Evolutionary conservation across 192 early-diverging fungal genomes (phyloP), one percentile per base, ranked within the genome.

Genomic region (Cetraspora pellucida): DNA sequence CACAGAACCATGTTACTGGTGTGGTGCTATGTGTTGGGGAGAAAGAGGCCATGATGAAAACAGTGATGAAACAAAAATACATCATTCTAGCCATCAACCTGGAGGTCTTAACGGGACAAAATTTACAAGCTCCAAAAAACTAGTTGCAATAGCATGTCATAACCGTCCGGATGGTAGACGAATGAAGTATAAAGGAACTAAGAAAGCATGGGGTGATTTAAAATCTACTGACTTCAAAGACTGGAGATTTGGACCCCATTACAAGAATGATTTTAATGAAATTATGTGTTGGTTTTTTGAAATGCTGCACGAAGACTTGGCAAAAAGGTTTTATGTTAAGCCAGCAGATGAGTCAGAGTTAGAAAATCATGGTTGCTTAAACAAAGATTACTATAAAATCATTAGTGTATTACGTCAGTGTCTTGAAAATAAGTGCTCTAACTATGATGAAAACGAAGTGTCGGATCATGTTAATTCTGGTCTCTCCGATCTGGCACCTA

Each of bases 261-360:
- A n/a, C 46, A 54, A 28, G 14, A 54, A 10, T 13, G 46, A 72
- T 27, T 54, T 72, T 45, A 72, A 72, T 52, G 49, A 30, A 19
- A 27, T 72, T n/a, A 72, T 72, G 71, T 54, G 71, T 45, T 72
- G 71, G 71, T 72, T 72, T 45, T 72, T 72, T 19, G 50, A 57
- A 37, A 72, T 17, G 57, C 55, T 72, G 49, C 45, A 72, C 13
- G 0, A 49, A 54, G 27, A 54, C 14, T 7, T 72, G 25, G 71
- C 71, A 45, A 14, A 25, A 5, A 10, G 7, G 2, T 52, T 0
- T 3, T 46, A n/a, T 10, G n/a, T n/a, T n/a, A n/a, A n/a, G 1
- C 68, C 68, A 30, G 59, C 59, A 61, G 4, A 2, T 23, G 10
- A 61, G 10, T 11, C 11, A 3, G 59, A 61, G 9, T 61, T 61